A percentile compares a stretch with the other conserved stretches of the same genome.
Evolutionary conservation across 257 asterid species (phyloP).

Genomic region (Penstemon davidsonii): DNA sequence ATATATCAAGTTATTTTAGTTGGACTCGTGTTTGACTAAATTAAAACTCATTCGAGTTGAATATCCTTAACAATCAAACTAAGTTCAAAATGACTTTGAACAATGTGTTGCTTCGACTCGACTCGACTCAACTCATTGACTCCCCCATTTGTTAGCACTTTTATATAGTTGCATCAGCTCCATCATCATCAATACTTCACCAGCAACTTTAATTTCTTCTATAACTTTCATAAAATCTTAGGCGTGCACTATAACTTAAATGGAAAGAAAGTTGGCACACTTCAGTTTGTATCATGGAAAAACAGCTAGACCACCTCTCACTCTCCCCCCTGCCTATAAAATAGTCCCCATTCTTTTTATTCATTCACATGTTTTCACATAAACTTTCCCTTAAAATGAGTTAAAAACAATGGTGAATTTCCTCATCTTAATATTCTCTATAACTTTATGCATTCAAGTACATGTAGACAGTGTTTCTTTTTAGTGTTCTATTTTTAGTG

Average conservation of each 20-base stretch:
- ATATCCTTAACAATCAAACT: too few relatives aligned
- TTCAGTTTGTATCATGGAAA: conserved; percentile 5
- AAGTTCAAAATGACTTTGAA: too few relatives aligned
- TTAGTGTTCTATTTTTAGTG: background rate
- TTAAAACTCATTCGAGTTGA: too few relatives aligned
- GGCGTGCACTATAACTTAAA: conserved; percentile 28
- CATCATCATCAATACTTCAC: background rate
- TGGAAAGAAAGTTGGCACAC: conserved; percentile 18
- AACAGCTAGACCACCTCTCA: conserved; percentile 1
- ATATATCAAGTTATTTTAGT: too few relatives aligned
- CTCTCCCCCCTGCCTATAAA: conserved; percentile 27
- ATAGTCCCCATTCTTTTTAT: conserved; percentile 10
- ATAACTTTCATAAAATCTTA: conserved; percentile 14
- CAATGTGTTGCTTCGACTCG: too few relatives aligned
- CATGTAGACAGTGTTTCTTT: background rate
- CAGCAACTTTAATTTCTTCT: background rate
- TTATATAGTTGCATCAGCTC: background rate
- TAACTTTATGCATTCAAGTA: background rate
- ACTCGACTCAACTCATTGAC: too few relatives aligned
- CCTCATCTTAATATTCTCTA: background rate
- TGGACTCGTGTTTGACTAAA: too few relatives aligned
- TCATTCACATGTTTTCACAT: conserved; percentile 9
- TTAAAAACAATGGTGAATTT: conserved; percentile 9
- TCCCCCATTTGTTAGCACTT: background rate
- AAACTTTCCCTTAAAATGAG: background rate